A percentile compares a stretch with the other conserved stretches of the same genome.
Evolutionary conservation across 2,329 filamentous ascomycete species (phyloP).

Genomic region (Colletotrichum magnum): DNA sequence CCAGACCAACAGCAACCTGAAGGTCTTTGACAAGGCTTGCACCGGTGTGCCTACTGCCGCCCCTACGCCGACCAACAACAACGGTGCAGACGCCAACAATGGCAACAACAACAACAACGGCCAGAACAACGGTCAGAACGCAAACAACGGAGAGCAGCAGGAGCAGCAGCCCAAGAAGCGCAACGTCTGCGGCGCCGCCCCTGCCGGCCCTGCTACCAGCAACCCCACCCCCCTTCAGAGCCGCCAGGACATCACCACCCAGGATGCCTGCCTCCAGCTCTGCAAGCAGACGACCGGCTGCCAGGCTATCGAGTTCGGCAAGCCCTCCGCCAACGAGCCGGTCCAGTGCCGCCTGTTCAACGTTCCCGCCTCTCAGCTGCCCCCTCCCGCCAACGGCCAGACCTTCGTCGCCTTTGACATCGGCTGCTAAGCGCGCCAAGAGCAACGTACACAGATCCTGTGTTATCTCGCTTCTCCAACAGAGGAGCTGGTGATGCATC

Average conservation of each 20-base stretch:
- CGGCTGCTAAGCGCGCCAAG: conserved; percentile 14
- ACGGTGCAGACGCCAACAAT: neutral
- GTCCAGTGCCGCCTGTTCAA: conserved; percentile 35
- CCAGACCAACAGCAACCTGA: conserved; percentile 29
- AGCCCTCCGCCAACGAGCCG: conserved; percentile 27
- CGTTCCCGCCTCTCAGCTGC: conserved; percentile 31
- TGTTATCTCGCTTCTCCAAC: neutral
- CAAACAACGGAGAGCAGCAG: conserved; percentile 10
- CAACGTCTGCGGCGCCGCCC: conserved; percentile 33
- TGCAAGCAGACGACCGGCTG: conserved; percentile 41
- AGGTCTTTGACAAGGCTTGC: conserved; percentile 33
- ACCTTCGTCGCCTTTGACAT: conserved; percentile 32
- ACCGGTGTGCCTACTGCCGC: conserved; percentile 20
- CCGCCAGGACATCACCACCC: conserved; percentile 27
- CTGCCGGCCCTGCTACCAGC: conserved; percentile 27
- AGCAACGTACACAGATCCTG: neutral
- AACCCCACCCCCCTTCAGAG: conserved; percentile 21
- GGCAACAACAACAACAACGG: conserved; percentile 5
- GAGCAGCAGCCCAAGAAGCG: conserved; percentile 28
- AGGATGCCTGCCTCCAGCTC: conserved; percentile 32
- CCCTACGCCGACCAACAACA: conserved; percentile 20
- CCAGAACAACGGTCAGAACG: conserved; percentile 7
- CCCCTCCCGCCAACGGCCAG: conserved; percentile 30
- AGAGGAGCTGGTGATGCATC: neutral
- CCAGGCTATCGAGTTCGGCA: conserved; percentile 49